A percentile compares a stretch with the other conserved stretches of the same genome.
Evolutionary conservation across 805 yeast genomes (phyloP).

Genomic region (Ogataea ramenticola): DNA sequence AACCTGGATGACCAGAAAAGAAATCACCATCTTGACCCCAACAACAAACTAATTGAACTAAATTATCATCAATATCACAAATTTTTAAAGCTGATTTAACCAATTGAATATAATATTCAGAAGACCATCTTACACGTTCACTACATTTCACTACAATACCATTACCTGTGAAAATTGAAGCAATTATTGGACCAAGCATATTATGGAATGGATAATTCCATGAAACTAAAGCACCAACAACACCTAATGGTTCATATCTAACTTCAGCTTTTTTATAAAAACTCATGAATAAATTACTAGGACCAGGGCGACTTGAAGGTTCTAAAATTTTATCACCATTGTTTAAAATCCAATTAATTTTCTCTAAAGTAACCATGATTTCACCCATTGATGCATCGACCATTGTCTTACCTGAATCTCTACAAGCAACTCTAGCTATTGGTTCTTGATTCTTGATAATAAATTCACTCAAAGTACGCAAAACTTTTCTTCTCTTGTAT

Average conservation of each 20-base stretch:
- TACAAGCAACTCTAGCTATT: slow-evolving; percentile 86
- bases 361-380: slow-evolving; percentile 90
- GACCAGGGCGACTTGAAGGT: slow-evolving; percentile 77
- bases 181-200: slow-evolving; percentile 84
- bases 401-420: slow-evolving; percentile 95
- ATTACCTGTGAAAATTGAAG: slow-evolving; percentile 86
- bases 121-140: slow-evolving; percentile 94
- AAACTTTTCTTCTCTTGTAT: slow-evolving; percentile 56
- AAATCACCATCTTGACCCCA: slow-evolving; percentile 82
- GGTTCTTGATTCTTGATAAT: slow-evolving; percentile 77
- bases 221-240: slow-evolving; percentile 82
- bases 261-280: slow-evolving; percentile 86
- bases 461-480: slow-evolving; percentile 64
- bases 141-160: slow-evolving; percentile 90
- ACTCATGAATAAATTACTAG: slow-evolving; percentile 75
- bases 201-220: slow-evolving; percentile 99
- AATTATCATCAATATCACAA: slow-evolving; percentile 70
- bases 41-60: slow-evolving; percentile 84
- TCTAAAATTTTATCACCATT: slow-evolving; percentile 72
- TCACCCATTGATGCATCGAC: slow-evolving; percentile 96
- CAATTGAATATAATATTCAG: slow-evolving; percentile 66
- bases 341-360: slow-evolving; percentile 79
- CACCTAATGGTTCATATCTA: slow-evolving; percentile 86
- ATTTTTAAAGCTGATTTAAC: slow-evolving; percentile 64
- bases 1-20: slow-evolving; percentile 74